Conservation (phyloP, 176 grass and related monocot genomes). For the Olyra latifolia region DNA sequence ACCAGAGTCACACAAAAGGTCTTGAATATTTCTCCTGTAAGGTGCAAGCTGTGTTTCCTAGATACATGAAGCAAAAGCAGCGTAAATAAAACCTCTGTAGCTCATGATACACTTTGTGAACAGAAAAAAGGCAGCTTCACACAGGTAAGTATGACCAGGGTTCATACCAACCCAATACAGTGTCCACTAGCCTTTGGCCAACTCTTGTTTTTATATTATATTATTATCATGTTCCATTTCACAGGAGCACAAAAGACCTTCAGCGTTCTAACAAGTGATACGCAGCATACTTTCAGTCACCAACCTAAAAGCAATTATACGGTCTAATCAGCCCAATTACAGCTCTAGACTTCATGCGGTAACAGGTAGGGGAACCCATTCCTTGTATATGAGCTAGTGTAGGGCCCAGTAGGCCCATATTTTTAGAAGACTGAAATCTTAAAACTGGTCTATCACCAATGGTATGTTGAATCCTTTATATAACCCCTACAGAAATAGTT, state of each 20-base stretch:
- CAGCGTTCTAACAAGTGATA: too few species aligned
- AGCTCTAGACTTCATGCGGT: too few species aligned
- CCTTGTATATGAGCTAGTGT: too few species aligned
- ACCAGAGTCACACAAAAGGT: conserved; percentile 93
- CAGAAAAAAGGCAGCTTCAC: neutral
- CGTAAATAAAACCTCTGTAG: conserved; percentile 24
- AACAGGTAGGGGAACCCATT: too few species aligned
- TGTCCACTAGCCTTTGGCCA: conserved; percentile 16
- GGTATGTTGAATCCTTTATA: conserved; percentile 2
- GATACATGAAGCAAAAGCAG: conserved; percentile 30
- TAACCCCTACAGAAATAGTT: neutral
- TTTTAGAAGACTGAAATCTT: neutral
- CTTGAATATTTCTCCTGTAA: conserved; percentile 90
- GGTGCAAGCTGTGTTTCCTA: conserved; percentile 95
- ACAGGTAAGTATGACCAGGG: conserved; percentile 3
- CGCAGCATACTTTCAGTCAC: too few species aligned
- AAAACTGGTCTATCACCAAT: neutral
- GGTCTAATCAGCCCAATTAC: too few species aligned
- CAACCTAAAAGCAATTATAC: too few species aligned
- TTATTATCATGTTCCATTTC: conserved; percentile 1
- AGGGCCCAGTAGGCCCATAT: too few species aligned
- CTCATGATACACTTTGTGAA: conserved; percentile 15
- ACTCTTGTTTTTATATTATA: neutral
- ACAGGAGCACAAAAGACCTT: neutral
- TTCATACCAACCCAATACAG: neutral